Conservation (phyloP, 495 filamentous ascomycete genomes). For the Penicillium fimorum region DNA sequence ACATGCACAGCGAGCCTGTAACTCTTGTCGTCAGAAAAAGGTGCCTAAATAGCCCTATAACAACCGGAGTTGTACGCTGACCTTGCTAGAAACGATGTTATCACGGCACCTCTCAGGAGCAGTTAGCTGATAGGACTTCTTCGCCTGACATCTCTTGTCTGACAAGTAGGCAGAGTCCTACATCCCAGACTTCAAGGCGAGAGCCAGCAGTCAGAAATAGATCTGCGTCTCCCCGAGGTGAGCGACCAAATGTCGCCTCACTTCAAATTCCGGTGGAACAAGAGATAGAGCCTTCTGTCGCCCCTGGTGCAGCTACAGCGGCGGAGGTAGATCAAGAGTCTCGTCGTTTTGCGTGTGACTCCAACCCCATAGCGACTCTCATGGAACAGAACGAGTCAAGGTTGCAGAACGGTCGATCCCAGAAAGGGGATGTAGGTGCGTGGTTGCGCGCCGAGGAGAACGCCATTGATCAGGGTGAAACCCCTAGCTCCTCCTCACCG, state of each 20-base stretch:
- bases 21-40: constrained; percentile 24
- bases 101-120: constrained; percentile 8
- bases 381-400: constrained; percentile 15
- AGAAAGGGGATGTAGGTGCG: constrained; percentile 22
- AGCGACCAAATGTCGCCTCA: not conserved
- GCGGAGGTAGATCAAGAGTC: not conserved
- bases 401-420: constrained; percentile 15
- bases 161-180: not conserved
- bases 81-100: constrained; percentile 25
- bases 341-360: constrained; percentile 23
- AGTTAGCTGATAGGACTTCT: not conserved
- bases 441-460: constrained; percentile 19
- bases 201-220: constrained; percentile 1
- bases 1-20: constrained; percentile 16
- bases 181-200: not conserved
- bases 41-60: constrained; percentile 4
- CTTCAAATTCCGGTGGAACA: not conserved
- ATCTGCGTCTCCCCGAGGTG: constrained; percentile 6
- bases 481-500: not conserved
- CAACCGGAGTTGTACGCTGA: not conserved
- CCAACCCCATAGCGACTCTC: constrained; percentile 25
- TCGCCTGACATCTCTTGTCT: not conserved
- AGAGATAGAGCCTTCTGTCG: not conserved
- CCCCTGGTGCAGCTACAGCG: not conserved
- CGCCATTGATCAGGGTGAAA: not conserved